Base-by-base conservation (phyloP, 768 basidiomycete species). In the Clavulina sp. region DNA sequence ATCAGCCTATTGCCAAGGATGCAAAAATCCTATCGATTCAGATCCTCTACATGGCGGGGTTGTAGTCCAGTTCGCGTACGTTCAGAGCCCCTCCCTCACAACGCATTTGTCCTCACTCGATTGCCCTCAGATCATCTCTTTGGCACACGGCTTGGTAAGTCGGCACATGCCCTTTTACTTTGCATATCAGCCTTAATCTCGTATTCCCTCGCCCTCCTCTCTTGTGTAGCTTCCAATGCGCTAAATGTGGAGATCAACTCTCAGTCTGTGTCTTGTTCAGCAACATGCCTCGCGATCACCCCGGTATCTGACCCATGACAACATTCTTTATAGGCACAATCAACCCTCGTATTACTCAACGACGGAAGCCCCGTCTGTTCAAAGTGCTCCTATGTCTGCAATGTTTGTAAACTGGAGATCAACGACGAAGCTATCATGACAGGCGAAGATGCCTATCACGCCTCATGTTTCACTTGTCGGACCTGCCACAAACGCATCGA, bases 361-460 rank as follows among this genome's bases (percentile, higher is more conserved):
- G 93, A 99, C 66, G 95, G 95, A 23, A 87, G 84, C n/a, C 95
- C 95, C 34, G 91, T 99, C 48, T 92, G 86, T 62, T 79, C 84
- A 40, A 80, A 84, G 60, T 93, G 89, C 70, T 88, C 88, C 3
- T 93, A 93, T 69, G 81, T 81, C 60, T 99, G 95, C 73, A 93
- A 83, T 61, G 82, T 96, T 52, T 99, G 95, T 69, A 80, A 80
- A 43, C 78, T 78, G 52, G 86, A 91, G 41, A 99, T 99, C 57
- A 81, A 92, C 52, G 92, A 99, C 68, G 95, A 99, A 62, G 95
- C 95, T 6, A 96, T 97, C 65, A 96, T 99, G 87, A 93, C 95
- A 4, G 95, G 89, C 54, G 91, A 99, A 65, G 95, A 97, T 63
- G 88, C 89, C 0, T 99, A 97, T 60, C 95, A 97, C 63, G 92